These are phyloP conservation scores for Dendrobium chrysotoxum DNA, from an alignment of 106 monocot species.

Conservation along the genomic window DNA sequence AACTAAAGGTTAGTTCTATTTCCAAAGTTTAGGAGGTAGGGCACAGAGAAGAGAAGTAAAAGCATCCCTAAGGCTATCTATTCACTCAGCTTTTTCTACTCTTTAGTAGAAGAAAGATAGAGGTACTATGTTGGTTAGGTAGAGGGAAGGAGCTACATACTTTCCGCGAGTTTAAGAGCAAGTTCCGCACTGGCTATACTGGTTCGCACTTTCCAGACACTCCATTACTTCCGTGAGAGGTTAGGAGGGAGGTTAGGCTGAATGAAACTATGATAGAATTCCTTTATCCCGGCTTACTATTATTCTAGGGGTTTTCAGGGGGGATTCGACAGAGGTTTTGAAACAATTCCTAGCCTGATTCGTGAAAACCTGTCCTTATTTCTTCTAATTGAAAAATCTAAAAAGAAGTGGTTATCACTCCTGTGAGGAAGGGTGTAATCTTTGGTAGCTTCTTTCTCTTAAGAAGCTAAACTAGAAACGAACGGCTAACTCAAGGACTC, in stretches of 20 bases:
- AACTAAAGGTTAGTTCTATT: conserved; percentile 4
- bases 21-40: conserved; percentile 5
- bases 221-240: neutral
- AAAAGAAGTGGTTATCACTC: neutral
- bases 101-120: conserved; percentile 3
- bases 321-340: neutral
- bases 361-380: neutral
- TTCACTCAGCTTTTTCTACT: conserved; percentile 5
- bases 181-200: neutral
- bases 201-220: conserved; percentile 1
- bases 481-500: too few relatives aligned
- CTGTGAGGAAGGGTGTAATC: too few relatives aligned
- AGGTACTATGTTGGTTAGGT: conserved; percentile 6
- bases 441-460: too few relatives aligned
- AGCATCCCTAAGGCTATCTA: neutral
- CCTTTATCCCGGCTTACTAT: neutral
- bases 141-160: conserved; percentile 6
- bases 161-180: conserved; percentile 4
- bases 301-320: neutral
- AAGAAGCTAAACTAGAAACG: too few relatives aligned
- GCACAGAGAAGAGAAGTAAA: neutral
- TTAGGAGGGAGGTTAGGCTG: conserved; percentile 2
- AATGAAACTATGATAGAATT: conserved; percentile 1
- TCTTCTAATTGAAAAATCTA: neutral
- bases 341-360: neutral